Evolutionary conservation across 2,329 filamentous ascomycete species (phyloP), one percentile per base, ranked within the genome.

Genomic region (Alternaria novae-zelandiae): DNA sequence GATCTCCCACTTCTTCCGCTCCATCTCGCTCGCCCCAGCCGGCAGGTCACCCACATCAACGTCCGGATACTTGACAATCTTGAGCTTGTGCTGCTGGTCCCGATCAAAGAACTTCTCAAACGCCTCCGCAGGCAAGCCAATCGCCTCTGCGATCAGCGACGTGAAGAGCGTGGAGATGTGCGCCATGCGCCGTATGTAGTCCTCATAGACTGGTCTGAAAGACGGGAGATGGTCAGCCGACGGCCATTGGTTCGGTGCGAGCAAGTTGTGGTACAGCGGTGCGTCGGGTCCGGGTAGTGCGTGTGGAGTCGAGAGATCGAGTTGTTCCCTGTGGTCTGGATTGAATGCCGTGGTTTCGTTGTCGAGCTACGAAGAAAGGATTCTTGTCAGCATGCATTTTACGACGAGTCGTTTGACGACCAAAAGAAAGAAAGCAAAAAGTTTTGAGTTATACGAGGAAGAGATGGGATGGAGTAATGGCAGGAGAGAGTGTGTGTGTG

Each of bases 21-120:
- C 78, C 26, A 76, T 70, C 26, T 77, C 72, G 57, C 68, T 77
- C 0, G 76, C 76, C 5, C 61, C 67, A 2, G 61, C 51, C 8
- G 73, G 64, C 28, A 79, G 63, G 50, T 79, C 73, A 5, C 74
- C 69, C 17, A 79, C 68, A 53, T 77, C 74, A 76, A 79, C 76
- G 64, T 96, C 93, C 0, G 93, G 93, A 75, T 96, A 96, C 82
- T 92, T 93, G 64, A 96, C 90, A 63, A 97, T 90, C 83, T 97
- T 97, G 73, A 96, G 86, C 83, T 96, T 96, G 83, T 96, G 92
- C 82, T 96, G 93, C 82, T 83, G 85, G 45, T 85, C 80, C 1
- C 72, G 71, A 76, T 94, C 92, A 80, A 95, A 95, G 83, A 94
- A 96, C 72, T 87, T 88, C 75, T 88, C 83, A 79, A 97, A 96